Evolutionary conservation across 352 stramenopile genomes (phyloP).

Genomic region (Phytophthora colocasiae): DNA sequence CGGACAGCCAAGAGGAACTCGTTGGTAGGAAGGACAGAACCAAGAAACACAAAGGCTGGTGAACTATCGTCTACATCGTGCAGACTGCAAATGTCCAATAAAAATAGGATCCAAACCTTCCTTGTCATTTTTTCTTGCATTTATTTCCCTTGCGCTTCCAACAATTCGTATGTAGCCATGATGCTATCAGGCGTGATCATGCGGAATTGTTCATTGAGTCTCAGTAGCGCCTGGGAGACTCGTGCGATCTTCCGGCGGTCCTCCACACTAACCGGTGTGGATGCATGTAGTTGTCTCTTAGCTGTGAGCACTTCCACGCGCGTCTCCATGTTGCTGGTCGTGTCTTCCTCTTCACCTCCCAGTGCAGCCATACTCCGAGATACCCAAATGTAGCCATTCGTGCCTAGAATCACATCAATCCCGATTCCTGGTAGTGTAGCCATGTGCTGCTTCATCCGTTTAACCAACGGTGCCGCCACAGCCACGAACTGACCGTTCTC

Average conservation of each 20-base stretch:
- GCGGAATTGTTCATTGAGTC: constrained; percentile 89
- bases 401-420: constrained; percentile 94
- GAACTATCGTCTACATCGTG: background rate
- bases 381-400: constrained; percentile 97
- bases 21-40: background rate
- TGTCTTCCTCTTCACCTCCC: constrained; percentile 54
- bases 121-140: background rate
- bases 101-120: no score
- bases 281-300: constrained; percentile 90
- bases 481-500: constrained; percentile 94
- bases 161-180: constrained; percentile 81
- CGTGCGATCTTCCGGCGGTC: constrained; percentile 88
- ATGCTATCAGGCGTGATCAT: constrained; percentile 94
- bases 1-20: background rate
- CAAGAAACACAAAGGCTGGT: background rate
- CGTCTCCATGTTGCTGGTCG: constrained; percentile 74
- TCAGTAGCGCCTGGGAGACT: constrained; percentile 90
- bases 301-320: constrained; percentile 92
- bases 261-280: constrained; percentile 72
- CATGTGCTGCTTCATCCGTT: constrained; percentile 96
- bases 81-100: no score
- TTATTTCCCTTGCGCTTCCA: constrained; percentile 46
- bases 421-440: constrained; percentile 77
- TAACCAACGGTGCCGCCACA: constrained; percentile 91
- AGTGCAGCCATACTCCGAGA: constrained; percentile 82